These are phyloP conservation scores for Aspergillus fijiensis DNA, from an alignment of 2,329 filamentous ascomycete species.

Conservation along the genomic window DNA sequence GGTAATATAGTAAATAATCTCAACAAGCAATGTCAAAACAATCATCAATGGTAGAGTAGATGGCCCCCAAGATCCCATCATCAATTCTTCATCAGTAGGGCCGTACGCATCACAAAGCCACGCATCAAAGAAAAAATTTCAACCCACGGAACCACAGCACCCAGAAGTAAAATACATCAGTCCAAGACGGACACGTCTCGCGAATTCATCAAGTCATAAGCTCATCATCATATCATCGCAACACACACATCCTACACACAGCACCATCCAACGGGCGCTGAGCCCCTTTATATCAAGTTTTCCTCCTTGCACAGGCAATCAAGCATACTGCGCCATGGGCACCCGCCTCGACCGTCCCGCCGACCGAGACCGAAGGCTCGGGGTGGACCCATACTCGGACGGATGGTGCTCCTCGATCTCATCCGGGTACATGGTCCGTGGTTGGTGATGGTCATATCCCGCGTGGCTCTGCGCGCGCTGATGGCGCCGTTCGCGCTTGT, in stretches of 20 bases:
- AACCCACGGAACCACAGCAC: no score
- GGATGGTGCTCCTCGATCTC: constrained; percentile 30
- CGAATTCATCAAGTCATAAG: not conserved
- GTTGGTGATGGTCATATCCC: not conserved
- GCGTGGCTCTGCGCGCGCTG: constrained; percentile 27
- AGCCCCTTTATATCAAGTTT: no score
- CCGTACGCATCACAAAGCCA: no score
- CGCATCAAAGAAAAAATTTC: no score
- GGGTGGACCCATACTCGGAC: constrained; percentile 5
- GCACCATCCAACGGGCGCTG: not conserved
- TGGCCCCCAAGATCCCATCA: no score
- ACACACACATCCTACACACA: not conserved
- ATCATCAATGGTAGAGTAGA: not conserved
- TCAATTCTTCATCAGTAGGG: no score
- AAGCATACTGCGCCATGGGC: constrained; percentile 1
- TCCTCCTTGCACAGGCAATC: not conserved
- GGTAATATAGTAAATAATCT: no score
- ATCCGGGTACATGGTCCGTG: constrained; percentile 29
- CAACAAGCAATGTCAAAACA: no score
- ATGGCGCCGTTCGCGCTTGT: constrained; percentile 49
- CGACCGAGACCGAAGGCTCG: constrained; percentile 13
- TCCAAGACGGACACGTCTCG: no score
- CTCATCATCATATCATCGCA: constrained; percentile 4
- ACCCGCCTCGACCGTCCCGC: constrained; percentile 5
- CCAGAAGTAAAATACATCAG: no score